Conservation (phyloP, 176 grass and related monocot genomes). For the Oryza rufipogon region DNA sequence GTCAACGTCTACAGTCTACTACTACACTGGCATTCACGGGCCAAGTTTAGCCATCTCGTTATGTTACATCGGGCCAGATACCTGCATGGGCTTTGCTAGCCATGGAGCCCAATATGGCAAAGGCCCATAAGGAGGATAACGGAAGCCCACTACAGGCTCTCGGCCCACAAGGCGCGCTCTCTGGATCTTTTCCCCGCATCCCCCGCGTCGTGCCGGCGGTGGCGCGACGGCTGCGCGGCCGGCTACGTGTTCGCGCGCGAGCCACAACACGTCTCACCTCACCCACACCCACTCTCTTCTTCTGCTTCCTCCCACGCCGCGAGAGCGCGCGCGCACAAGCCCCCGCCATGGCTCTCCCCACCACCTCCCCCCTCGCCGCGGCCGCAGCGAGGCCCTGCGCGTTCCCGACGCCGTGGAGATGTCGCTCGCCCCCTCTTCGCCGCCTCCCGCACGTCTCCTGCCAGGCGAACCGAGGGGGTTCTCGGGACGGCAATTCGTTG, state of each 20-base stretch:
- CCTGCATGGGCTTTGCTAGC: background rate
- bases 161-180: background rate
- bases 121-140: background rate
- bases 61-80: background rate
- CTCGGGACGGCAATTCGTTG: constrained; percentile 40
- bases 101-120: background rate
- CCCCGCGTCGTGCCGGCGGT: background rate
- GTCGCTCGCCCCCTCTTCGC: background rate
- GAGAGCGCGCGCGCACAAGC: background rate
- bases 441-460: constrained; percentile 53
- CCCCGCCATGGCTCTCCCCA: constrained; percentile 59
- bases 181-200: constrained; percentile 1
- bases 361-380: constrained; percentile 53
- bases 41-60: too few relatives aligned
- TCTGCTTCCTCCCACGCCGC: background rate
- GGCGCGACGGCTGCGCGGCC: too few relatives aligned
- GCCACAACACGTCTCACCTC: constrained; percentile 48
- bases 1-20: background rate
- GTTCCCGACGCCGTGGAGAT: background rate
- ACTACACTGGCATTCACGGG: background rate
- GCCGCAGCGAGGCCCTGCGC: constrained; percentile 16
- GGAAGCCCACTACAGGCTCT: background rate
- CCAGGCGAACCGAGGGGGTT: constrained; percentile 37
- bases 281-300: constrained; percentile 15
- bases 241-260: constrained; percentile 62